A percentile compares a stretch with the other conserved stretches of the same genome.
Conservation (phyloP, 345 rosid species). For the Psidium guajava region DNA sequence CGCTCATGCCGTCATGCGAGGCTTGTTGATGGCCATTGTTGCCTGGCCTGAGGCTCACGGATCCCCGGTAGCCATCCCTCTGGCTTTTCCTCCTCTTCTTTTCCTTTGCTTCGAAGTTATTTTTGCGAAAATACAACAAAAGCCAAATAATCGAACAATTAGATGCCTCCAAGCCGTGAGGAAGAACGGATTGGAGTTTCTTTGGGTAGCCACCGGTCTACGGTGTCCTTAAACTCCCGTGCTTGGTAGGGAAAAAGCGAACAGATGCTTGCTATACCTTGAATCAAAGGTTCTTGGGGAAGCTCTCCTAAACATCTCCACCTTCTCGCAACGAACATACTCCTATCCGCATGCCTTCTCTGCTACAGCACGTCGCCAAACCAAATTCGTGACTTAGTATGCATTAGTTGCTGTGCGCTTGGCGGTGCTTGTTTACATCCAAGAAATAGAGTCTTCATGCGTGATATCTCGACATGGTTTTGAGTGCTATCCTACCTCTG, state of each 20-base stretch:
- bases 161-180: too few relatives aligned
- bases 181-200: too few relatives aligned
- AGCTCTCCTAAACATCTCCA: not conserved
- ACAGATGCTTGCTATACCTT: too few relatives aligned
- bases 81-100: not conserved
- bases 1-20: accelerated
- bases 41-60: too few relatives aligned
- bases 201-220: too few relatives aligned
- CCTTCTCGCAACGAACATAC: not conserved
- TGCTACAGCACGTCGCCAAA: not conserved
- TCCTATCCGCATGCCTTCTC: not conserved
- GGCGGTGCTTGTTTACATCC: not conserved
- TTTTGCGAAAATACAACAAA: not conserved
- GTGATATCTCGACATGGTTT: not conserved
- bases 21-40: accelerated
- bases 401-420: not conserved
- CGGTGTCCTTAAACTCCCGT: too few relatives aligned
- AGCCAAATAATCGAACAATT: not conserved
- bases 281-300: not conserved
- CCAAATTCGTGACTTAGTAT: not conserved
- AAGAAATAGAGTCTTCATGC: not conserved
- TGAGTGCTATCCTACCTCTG: not conserved
- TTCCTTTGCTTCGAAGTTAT: not conserved
- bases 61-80: too few relatives aligned
- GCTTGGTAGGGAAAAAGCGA: too few relatives aligned